Evolutionary conservation across 192 early-diverging fungal genomes (phyloP), one percentile per base, ranked within the genome.

Genomic region (Linnemannia exigua): DNA sequence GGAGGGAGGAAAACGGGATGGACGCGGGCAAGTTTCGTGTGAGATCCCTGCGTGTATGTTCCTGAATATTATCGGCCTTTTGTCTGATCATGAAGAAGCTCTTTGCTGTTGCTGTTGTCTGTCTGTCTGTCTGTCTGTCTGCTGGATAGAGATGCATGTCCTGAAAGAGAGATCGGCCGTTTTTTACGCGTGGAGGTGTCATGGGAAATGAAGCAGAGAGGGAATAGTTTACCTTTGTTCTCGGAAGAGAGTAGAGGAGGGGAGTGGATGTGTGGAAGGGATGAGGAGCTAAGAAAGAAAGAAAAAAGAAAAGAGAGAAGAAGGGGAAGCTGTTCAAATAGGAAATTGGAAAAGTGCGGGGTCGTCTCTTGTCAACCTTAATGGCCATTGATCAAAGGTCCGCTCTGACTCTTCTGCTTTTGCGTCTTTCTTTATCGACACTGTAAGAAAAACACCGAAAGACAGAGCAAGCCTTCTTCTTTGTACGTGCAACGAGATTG

Each of bases 291-390:
- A 77, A 77, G 17, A 36, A 58, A 50, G 35, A 31, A 31, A 35
- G 19, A 72, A 63, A 77, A 76, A 48, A 68, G 20, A 81, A 66
- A 17, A 70, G 12, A 74, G 41, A 70, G 20, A 35, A 28, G 33
- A 35, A 37, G 11, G 36, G 44, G 41, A 48, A 36, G 11, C 41
- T 37, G 36, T 69, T 44, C 48, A 31, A 77, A 77, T 52, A 46
- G 63, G 48, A 73, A 66, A 74, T 52, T 28, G 28, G 41, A 47
- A 72, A 74, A 83, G 69, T 83, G 81, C 81, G 81, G 81, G 81
- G 81, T 73, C 79, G 66, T 38, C 54, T 25, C 25, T 22, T 58
- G 58, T n/a, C 54, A 72, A 74, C 79, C 72, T 80, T 73, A 67
- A 67, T n/a, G 14, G 16, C 9, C 33, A 15, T 17, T 2, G 15